Evolutionary conservation across 2,329 filamentous ascomycete species (phyloP).

Genomic region (Metarhizium rileyi): DNA sequence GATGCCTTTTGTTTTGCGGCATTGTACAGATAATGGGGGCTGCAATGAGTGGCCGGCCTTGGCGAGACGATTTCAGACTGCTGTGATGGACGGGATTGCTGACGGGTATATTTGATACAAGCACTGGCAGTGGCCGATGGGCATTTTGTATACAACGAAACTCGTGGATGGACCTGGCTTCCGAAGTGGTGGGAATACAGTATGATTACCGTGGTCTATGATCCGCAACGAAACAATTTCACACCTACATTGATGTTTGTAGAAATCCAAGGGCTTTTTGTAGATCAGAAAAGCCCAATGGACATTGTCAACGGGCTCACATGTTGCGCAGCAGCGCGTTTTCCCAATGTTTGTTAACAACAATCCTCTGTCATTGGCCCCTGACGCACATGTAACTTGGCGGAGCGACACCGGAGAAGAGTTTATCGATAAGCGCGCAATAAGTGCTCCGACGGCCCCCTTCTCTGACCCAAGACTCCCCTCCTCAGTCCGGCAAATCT

Average conservation of each 20-base stretch:
- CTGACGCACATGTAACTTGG: too few species aligned
- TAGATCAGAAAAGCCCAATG: too few species aligned
- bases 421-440: neutral
- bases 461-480: neutral
- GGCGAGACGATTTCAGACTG: neutral
- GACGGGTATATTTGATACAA: neutral
- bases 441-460: neutral
- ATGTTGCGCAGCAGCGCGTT: too few species aligned
- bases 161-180: neutral
- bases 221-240: too few species aligned
- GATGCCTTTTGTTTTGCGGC: slow-evolving; percentile 15
- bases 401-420: neutral
- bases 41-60: neutral
- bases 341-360: too few species aligned
- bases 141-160: neutral
- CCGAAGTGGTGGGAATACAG: neutral
- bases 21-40: slow-evolving; percentile 13
- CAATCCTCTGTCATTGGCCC: too few species aligned
- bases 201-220: neutral
- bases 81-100: neutral
- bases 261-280: too few species aligned
- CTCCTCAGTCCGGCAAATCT: too few species aligned
- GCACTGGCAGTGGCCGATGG: neutral
- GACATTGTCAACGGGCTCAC: too few species aligned
- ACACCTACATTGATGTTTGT: too few species aligned